Percentiles rank a stretch among this genome's conserved stretches.
Evolutionary conservation across 169 alveolate genomes (phyloP).

Genomic region (Plasmodium falciparum): DNA sequence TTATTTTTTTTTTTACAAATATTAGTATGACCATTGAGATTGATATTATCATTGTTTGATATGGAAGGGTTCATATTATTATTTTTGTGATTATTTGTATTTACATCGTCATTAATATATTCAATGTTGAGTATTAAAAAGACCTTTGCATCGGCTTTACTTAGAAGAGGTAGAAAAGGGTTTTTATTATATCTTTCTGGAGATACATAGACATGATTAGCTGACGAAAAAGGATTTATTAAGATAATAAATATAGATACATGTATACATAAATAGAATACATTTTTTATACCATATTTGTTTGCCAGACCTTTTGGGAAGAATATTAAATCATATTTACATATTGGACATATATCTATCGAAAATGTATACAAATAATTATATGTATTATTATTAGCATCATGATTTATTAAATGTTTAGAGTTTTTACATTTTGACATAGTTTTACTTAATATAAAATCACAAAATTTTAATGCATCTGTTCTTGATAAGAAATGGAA

Average conservation of each 20-base stretch:
- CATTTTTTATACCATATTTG: constrained; percentile 87
- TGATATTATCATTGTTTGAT: not conserved
- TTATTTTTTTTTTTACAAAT: constrained; percentile 1
- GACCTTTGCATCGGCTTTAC: constrained; percentile 47
- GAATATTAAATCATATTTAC: constrained; percentile 97
- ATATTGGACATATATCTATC: constrained; percentile 96
- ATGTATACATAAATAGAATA: constrained; percentile 60
- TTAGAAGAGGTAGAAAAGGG: constrained; percentile 79
- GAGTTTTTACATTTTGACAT: constrained; percentile 92
- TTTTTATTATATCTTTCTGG: constrained; percentile 79
- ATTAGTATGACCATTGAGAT: not conserved
- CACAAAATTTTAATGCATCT: constrained; percentile 96
- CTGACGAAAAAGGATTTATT: constrained; percentile 35
- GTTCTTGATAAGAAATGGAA: constrained; percentile 94
- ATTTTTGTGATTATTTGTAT: not conserved
- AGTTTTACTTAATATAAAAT: constrained; percentile 91
- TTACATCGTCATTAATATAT: constrained; percentile 19
- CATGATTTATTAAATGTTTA: constrained; percentile 94
- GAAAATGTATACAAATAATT: constrained; percentile 93
- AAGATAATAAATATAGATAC: constrained; percentile 57
- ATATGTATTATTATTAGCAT: constrained; percentile 91
- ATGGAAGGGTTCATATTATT: not conserved
- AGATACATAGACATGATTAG: constrained; percentile 46
- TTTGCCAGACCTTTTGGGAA: constrained; percentile 90
- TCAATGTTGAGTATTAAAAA: constrained; percentile 64